Base-by-base conservation (phyloP, 2,329 filamentous ascomycete species). In the Grosmannia clavigera region DNA sequence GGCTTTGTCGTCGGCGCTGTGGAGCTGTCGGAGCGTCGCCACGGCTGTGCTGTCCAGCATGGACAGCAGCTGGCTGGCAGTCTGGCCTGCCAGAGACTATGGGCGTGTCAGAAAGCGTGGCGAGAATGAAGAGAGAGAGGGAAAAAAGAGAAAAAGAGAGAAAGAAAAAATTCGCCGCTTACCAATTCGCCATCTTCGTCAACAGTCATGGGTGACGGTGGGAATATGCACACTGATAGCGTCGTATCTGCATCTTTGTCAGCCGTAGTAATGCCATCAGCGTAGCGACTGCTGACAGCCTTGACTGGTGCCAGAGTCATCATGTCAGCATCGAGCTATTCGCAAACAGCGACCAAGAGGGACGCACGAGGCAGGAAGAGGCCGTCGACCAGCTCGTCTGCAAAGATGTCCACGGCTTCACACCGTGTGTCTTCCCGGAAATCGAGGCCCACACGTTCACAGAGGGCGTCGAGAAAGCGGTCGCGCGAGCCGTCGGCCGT, bases 161-260 rank as follows among this genome's bases (percentile, higher is more conserved):
- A 46, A 46, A n/a, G 22, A n/a, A 19, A 3, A 46, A n/a, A 19
- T 19, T n/a, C 2, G 3, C 3, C 22, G 19, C 43, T 9, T 16
- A 60, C 59, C 33, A 33, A 9, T 1, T 55, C 46, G n/a, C 54
- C 58, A 16, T 54, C 40, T 7, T 50, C 40, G 14, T 55, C 54
- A 5, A 40, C 55, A 7, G 57, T 57, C 33, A 64, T 22, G 1
- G 62, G 62, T 5, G 62, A 63, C 10, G 62, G 60, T 2, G 62
- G 58, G 19, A 63, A 61, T n/a, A 63, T 61, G 56, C 53, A 57
- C 5, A 57, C 40, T 14, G 50, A 27, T 0, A 14, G 3, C 25
- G 27, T 14, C 12, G 5, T 10, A 2, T 33, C 25, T 7, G 19
- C 43, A 7, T 46, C 11, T 11, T 25, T 14, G 7, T 56, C 35